phyloP scores from a whole-genome alignment of 139 green algal genomes.

The Volvox africanus region DNA sequence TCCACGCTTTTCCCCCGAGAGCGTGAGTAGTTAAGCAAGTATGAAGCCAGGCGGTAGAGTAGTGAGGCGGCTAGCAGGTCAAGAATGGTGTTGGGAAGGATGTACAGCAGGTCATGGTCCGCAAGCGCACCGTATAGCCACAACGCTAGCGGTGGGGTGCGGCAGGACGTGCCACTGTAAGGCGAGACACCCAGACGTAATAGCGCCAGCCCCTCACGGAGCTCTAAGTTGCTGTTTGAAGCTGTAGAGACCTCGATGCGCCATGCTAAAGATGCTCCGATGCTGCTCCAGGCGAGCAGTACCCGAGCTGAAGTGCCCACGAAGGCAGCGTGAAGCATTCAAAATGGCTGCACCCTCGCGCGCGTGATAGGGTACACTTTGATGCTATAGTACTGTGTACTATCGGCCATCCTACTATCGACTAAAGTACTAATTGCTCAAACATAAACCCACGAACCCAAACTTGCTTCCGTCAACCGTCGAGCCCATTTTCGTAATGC shows the following conservation, averaged over 20 bases:
- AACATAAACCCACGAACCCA: too few species aligned
- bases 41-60: constrained; percentile 15
- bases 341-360: too few species aligned
- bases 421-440: too few species aligned
- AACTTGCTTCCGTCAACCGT: too few species aligned
- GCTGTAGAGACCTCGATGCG: constrained; percentile 63
- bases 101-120: constrained; percentile 32
- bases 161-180: constrained; percentile 55
- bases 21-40: neutral
- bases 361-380: too few species aligned
- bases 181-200: constrained; percentile 51
- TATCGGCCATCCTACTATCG: too few species aligned
- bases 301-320: constrained; percentile 5
- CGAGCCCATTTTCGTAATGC: too few species aligned
- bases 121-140: constrained; percentile 18
- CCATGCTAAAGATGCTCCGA: constrained; percentile 52
- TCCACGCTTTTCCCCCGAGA: too few species aligned
- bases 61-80: constrained; percentile 51
- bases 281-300: constrained; percentile 33
- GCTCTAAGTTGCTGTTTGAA: constrained; percentile 58
- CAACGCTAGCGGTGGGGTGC: constrained; percentile 60
- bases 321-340: constrained; percentile 14
- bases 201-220: constrained; percentile 58
- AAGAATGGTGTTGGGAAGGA: constrained; percentile 61
- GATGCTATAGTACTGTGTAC: too few species aligned